Evolutionary conservation across 2,329 filamentous ascomycete species (phyloP), one percentile per base, ranked within the genome.

Genomic region (Penicillium sp.): DNA sequence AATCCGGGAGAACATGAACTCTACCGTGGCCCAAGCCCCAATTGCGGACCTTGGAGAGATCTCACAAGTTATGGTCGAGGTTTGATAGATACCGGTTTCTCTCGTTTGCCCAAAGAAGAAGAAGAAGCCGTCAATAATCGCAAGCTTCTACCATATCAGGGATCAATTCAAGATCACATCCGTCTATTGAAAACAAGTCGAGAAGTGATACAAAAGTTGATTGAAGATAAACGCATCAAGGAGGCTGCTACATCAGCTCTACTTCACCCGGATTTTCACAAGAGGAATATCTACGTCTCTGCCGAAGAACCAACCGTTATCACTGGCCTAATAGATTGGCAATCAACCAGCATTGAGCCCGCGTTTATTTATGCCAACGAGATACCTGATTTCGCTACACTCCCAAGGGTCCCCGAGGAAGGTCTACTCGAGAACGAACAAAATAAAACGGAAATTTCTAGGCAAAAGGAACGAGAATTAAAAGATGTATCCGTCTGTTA

Each of bases 321-420:
- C 22, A 71, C 70, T 4, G 61, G 63, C 11, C 30, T 74, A 0
- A 69, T 74, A 46, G 71, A 74, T 45, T 74, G 67, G 71, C 68
- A 74, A 53, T 62, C 63, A 43, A 52, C 71, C 22, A 66, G 61
- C 35, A 62, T 72, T 19, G 62, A 72, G 38, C 70, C 69, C 5
- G 64, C 66, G 2, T 73, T 73, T 40, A 61, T 64, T 8, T 70
- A 71, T 42, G 58, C 64, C 3, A 63, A 67, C n/a, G 57, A 64
- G 30, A 59, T 52, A 1, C 64, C 67, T n/a, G 66, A 71, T 58
- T 73, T 73, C 53, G 65, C 64, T 45, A 45, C 57, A 43, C 55
- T 61, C 4, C 63, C 60, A 4, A 17, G 30, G 3, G 33, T 37
- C 2, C 17, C 38, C 7, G 65, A 61, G n/a, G 50, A 56, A 33